Base-by-base conservation (phyloP, 2,329 filamentous ascomycete species). In the Triangularia verruculosa region DNA sequence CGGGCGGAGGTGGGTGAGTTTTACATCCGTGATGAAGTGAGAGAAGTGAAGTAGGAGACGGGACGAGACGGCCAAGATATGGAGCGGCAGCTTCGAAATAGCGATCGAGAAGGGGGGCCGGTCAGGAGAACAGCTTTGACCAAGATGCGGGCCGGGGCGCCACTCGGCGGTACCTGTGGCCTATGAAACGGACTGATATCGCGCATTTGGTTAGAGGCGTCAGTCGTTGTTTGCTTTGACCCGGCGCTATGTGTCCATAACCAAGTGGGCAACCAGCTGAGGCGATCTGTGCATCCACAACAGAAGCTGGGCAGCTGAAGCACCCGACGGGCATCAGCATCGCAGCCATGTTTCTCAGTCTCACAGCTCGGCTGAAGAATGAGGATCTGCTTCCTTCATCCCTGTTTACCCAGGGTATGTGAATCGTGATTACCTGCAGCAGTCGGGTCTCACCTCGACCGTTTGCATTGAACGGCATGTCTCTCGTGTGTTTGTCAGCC, bases 151-250 rank as follows among this genome's bases (percentile, higher is more conserved):
- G 32, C 32, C 56, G 56, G 56, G 20, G 20, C 56, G 56, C 56
- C 24, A 47, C 56, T 58, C 56, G 56, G 34, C 32, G 32, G 32
- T 58, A 58, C 20, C 25, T 54, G n/a, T 54, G 20, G 11, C 25
- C 51, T n/a, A 15, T 54, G 22, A 54, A 54, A 54, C 51, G 22
- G 51, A 24, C 1, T 25, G 22, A 27, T 28, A 3, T 24, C 25
- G 27, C 51, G 15, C 9, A 54, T 54, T 24, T 54, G 51, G 51
- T 24, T 54, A 54, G 51, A 27, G 13, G 22, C 51, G 25, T 47
- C 27, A 22, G 27, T 28, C 20, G 55, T 27, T 59, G 57, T 59
- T 28, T 59, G 57, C 57, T 59, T 59, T 39, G 57, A 59, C 57
- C 22, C 20, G 20, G 22, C 20, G 51, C 22, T 54, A 32, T 59